Evolutionary conservation across 768 basidiomycete species (phyloP), one percentile per base, ranked within the genome.

Genomic region (Russula virescens): DNA sequence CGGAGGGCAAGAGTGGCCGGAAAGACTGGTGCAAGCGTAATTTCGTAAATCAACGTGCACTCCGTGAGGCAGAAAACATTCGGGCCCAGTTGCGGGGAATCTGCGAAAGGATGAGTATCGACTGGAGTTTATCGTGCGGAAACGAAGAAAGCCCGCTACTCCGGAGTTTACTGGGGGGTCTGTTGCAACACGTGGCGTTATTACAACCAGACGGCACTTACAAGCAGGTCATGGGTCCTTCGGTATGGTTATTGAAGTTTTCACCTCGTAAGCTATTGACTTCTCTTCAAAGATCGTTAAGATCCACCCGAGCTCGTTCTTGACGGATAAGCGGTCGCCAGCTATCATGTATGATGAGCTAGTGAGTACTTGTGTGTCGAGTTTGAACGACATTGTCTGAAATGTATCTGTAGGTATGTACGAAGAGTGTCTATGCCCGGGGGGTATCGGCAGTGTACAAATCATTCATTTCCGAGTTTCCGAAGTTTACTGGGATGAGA

Each of bases 291-390:
- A 77, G 91, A 73, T 81, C 25, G 80, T 98, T 61, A 96, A 95
- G 72, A 89, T 99, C 23, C 94, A 98, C 70, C 97, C 96, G 0
- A 83, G 89, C 34, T 98, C 95, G 34, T 80, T 83, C 3, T 71
- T 98, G 68, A 83, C 81, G 68, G 87, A 89, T 67, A 92, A 89
- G 70, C 91, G 90, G 71, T 83, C 86, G 0, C 86, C 86, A 0
- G 92, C 88, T 6, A 93, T 99, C 65, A 81, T 99, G 42, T 99
- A 91, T 71, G 89, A 96, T 72, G 97, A 99, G 71, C 75, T 99
- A 71, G 96, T 97, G 64, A 70, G 88, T 77, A 21, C 2, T 28
- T 43, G 23, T 13, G 13, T 9, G 3, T 46, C 61, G 1, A 38
- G 49, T 21, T 14, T 49, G 35, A 26, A 2, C 21, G 42, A 23